These are phyloP conservation scores for Astrephomene gubernaculifera DNA, from an alignment of 139 green algal genomes.

Conservation along the genomic window DNA sequence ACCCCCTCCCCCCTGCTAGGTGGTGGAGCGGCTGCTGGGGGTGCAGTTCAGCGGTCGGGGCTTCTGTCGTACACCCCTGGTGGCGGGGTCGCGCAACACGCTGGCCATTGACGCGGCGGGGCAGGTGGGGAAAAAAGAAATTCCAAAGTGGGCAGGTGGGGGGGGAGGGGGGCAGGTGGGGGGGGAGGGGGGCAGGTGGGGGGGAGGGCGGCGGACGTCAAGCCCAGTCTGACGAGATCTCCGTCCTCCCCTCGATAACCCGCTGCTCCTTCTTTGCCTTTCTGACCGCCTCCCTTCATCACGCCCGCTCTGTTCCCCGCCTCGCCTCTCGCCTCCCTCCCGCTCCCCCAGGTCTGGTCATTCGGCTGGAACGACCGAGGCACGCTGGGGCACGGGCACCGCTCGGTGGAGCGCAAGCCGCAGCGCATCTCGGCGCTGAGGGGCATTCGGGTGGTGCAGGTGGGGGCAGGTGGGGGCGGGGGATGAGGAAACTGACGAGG, in stretches of 20 bases:
- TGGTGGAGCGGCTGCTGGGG: slow-evolving; percentile 85
- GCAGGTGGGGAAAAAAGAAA: slow-evolving; percentile 30
- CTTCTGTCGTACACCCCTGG: slow-evolving; percentile 51
- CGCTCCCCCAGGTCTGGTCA: slow-evolving; percentile 76
- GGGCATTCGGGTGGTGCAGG: slow-evolving; percentile 73
- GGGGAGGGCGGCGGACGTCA: neutral
- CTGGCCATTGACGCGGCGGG: slow-evolving; percentile 74
- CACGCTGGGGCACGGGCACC: slow-evolving; percentile 86
- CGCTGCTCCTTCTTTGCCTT: neutral
- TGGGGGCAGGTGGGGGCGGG: neutral
- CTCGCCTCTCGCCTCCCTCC: no score
- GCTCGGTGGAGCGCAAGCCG: slow-evolving; percentile 67
- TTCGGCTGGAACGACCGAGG: slow-evolving; percentile 92
- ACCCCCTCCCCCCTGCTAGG: slow-evolving; percentile 37
- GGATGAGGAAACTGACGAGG: neutral
- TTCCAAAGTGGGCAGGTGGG: no score
- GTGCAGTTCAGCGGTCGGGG: slow-evolving; percentile 67
- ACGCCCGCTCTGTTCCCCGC: no score
- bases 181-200: neutral
- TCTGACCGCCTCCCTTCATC: neutral
- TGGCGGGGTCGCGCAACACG: slow-evolving; percentile 76
- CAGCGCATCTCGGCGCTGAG: slow-evolving; percentile 69
- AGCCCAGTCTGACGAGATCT: neutral
- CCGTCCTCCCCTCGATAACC: no score
- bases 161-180: neutral